phyloP scores from a whole-genome alignment of 805 yeast genomes.

The Candida incommunis region DNA sequence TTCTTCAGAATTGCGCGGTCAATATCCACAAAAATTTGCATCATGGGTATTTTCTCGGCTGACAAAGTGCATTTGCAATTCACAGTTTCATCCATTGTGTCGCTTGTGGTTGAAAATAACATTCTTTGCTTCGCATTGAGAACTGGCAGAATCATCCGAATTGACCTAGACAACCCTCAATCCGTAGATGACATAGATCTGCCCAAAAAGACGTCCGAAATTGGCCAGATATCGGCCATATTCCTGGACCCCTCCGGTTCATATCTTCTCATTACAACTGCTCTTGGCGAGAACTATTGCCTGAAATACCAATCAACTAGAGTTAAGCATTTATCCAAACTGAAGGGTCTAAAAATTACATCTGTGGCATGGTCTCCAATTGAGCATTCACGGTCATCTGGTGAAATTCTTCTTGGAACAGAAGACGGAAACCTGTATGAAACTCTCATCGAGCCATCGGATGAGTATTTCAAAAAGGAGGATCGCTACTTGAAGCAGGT shows the following conservation, averaged over 20 bases:
- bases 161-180: slow-evolving; percentile 53
- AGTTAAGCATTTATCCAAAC: slow-evolving; percentile 30
- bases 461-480: slow-evolving; percentile 23
- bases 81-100: slow-evolving; percentile 30
- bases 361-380: slow-evolving; percentile 30
- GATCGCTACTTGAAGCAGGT: slow-evolving; percentile 27
- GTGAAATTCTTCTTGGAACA: slow-evolving; percentile 37
- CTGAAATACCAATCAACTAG: slow-evolving; percentile 28
- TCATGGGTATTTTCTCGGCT: slow-evolving; percentile 14
- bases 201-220: slow-evolving; percentile 16
- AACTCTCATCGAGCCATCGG: slow-evolving; percentile 20
- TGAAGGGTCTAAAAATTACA: slow-evolving; percentile 32
- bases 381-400: slow-evolving; percentile 25
- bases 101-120: slow-evolving; percentile 42
- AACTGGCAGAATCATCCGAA: slow-evolving; percentile 42
- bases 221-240: slow-evolving; percentile 21
- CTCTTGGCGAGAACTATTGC: slow-evolving; percentile 33
- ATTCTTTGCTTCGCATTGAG: slow-evolving; percentile 39
- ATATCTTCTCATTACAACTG: slow-evolving; percentile 37
- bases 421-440: slow-evolving; percentile 28
- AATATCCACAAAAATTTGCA: no score
- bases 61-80: slow-evolving; percentile 39
- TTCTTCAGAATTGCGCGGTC: no score
- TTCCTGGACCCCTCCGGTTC: slow-evolving; percentile 39
- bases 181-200: slow-evolving; percentile 30